Evolutionary conservation across 805 yeast genomes (phyloP).

Genomic region (Candida tallmaniae): DNA sequence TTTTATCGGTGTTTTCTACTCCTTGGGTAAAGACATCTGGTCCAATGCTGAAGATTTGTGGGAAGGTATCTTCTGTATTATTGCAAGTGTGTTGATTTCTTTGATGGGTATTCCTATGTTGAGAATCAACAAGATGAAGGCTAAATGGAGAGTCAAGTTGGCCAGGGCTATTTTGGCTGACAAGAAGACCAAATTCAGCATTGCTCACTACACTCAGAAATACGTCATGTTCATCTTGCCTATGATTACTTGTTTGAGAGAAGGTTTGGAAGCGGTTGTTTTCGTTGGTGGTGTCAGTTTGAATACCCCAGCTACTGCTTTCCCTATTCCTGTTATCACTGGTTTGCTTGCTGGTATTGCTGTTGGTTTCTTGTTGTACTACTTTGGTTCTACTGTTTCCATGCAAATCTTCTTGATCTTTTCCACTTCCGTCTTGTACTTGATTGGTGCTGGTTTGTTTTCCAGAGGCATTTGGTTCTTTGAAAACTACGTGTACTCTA

Average conservation of each 20-base stretch:
- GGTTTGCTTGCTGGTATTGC: slow-evolving; percentile 77
- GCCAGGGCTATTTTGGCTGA: slow-evolving; percentile 72
- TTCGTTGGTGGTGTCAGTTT: slow-evolving; percentile 45
- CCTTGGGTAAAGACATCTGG: slow-evolving; percentile 80
- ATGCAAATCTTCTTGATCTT: slow-evolving; percentile 81
- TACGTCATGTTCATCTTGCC: slow-evolving; percentile 90
- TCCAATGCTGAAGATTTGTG: slow-evolving; percentile 84
- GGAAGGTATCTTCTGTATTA: slow-evolving; percentile 93
- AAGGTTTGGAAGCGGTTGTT: slow-evolving; percentile 65
- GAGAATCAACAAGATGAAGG: slow-evolving; percentile 93
- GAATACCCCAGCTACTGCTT: slow-evolving; percentile 44
- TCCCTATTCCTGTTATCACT: slow-evolving; percentile 88
- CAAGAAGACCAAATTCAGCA: slow-evolving; percentile 47
- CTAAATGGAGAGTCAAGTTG: slow-evolving; percentile 93
- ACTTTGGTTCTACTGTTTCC: slow-evolving; percentile 78
- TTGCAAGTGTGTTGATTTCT: slow-evolving; percentile 86
- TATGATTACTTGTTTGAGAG: slow-evolving; percentile 86
- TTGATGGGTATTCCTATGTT: slow-evolving; percentile 96
- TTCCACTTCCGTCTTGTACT: slow-evolving; percentile 84
- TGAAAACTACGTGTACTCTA: slow-evolving; percentile 61
- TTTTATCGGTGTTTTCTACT: slow-evolving; percentile 89
- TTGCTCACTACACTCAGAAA: slow-evolving; percentile 45
- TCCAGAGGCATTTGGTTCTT: slow-evolving; percentile 92
- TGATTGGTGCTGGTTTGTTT: slow-evolving; percentile 88
- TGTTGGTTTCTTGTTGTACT: slow-evolving; percentile 70